phyloP scores from a whole-genome alignment of 106 monocot species.

The Posidonia australis region DNA sequence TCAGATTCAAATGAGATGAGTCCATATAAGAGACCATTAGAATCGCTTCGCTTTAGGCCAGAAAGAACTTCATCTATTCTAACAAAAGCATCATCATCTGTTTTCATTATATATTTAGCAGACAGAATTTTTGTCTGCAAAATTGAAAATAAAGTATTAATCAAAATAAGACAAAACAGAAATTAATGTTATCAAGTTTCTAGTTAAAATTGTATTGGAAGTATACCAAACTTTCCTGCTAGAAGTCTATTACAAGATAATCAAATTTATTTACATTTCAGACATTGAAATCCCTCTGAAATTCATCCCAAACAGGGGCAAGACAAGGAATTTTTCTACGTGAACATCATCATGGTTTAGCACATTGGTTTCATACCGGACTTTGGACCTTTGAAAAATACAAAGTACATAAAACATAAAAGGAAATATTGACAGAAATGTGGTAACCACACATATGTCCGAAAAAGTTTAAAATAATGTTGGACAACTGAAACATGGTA shows the following conservation, averaged over 20 bases:
- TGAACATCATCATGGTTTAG: too few species aligned
- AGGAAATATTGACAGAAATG: not conserved
- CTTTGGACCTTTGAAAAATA: not conserved
- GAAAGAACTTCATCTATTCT: slow-evolving; percentile 80
- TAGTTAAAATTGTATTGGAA: too few species aligned
- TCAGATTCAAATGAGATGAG: slow-evolving; percentile 71
- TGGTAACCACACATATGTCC: not conserved
- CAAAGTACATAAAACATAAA: not conserved
- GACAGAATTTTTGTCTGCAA: slow-evolving; percentile 62
- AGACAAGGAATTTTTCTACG: too few species aligned
- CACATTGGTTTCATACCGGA: too few species aligned
- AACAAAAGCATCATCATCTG: slow-evolving; percentile 93
- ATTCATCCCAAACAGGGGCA: too few species aligned
- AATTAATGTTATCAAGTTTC: not conserved
- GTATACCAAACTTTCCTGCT: too few species aligned
- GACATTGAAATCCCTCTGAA: too few species aligned
- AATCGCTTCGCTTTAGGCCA: slow-evolving; percentile 26
- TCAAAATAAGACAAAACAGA: not conserved
- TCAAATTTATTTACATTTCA: too few species aligned
- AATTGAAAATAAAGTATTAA: not conserved
- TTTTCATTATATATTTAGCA: slow-evolving; percentile 92
- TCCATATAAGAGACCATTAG: slow-evolving; percentile 61
- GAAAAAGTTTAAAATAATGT: too few species aligned
- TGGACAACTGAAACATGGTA: too few species aligned
- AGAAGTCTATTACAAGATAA: too few species aligned